These are phyloP conservation scores for Suaeda aralocaspica DNA, from an alignment of 148 eudicot species.

Conservation along the genomic window DNA sequence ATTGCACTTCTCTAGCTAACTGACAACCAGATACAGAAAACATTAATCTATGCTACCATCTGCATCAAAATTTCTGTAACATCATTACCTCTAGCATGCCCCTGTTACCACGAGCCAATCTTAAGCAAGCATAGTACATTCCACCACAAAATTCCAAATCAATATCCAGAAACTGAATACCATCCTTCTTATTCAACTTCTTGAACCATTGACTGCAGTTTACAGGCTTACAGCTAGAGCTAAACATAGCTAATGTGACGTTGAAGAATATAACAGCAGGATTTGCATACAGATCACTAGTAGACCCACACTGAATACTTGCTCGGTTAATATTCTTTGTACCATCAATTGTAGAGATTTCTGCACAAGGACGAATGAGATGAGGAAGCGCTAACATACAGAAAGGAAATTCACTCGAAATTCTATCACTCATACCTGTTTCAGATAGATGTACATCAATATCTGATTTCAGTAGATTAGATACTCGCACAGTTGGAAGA, in stretches of 20 bases:
- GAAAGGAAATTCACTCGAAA: neutral
- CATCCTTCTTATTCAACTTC: conserved; percentile 76
- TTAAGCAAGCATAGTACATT: conserved; percentile 69
- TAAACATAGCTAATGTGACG: conserved; percentile 60
- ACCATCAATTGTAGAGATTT: conserved; percentile 33
- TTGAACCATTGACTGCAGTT: conserved; percentile 78
- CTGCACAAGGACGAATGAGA: conserved; percentile 40
- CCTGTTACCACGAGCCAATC: conserved; percentile 67
- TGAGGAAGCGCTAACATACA: conserved; percentile 4
- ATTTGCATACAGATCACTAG: conserved; percentile 71
- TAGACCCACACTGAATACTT: conserved; percentile 54
- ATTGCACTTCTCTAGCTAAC: neutral
- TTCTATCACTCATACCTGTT: conserved; percentile 44
- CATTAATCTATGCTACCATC: conserved; percentile 11
- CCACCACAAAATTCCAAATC: conserved; percentile 78
- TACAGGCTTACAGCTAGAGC: conserved; percentile 82
- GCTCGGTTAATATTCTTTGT: conserved; percentile 51
- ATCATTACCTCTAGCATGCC: conserved; percentile 78
- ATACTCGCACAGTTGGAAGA: conserved; percentile 79
- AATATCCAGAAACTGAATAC: conserved; percentile 60
- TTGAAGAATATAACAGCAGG: conserved; percentile 65
- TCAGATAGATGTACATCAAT: conserved; percentile 70
- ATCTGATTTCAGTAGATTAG: conserved; percentile 70
- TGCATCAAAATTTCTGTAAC: conserved; percentile 8
- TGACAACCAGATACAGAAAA: neutral